Evolutionary conservation across 1,139 yeast species (phyloP), one percentile per base, ranked within the genome.

Genomic region (Pichia sp.): DNA sequence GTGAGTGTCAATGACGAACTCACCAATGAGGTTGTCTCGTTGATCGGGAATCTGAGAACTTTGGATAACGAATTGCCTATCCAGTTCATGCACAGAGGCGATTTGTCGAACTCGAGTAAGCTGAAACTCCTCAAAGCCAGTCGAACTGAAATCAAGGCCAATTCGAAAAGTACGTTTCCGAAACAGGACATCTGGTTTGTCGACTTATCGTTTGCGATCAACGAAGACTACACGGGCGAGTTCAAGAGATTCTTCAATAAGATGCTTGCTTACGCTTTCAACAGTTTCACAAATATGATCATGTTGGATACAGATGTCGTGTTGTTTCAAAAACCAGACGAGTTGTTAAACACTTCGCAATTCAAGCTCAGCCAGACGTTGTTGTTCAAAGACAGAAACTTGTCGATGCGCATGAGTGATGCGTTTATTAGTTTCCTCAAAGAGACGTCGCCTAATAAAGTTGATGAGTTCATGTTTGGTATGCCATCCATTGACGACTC

Each of bases 241-340:
- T 75, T 75, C 47, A 59, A 66, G 0, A 65, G 68, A 4, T 79
- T 68, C 55, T 65, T 70, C 46, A 76, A 73, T 58, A 77, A 77
- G 54, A 48, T 77, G 5, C 56, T 77, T 18, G 78, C 82, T 0
- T 65, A 75, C 34, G 50, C 73, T 10, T 76, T 75, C 58, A 70
- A 68, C 32, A 69, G 79, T 1, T 79, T 79, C 55, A 67, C 70
- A 46, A 80, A 76, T 44, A 67, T 70, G 4, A 53, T 79, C 6
- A 55, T 79, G 30, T 50, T 78, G 46, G 84, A 79, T 57, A 75
- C 80, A 5, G 84, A 79, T 56, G 66, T 77, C 0, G 77, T 77
- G 2, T 77, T 81, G 1, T 66, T 78, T 44, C 61, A 73, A 12
- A 61, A 67, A 2, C 62, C 65, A 4, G 50, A 44, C 7, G 55